A percentile compares a stretch with the other conserved stretches of the same genome.
These are phyloP conservation scores for Exsudoporus frostii DNA, from an alignment of 768 basidiomycete genomes.

Conservation along the genomic window DNA sequence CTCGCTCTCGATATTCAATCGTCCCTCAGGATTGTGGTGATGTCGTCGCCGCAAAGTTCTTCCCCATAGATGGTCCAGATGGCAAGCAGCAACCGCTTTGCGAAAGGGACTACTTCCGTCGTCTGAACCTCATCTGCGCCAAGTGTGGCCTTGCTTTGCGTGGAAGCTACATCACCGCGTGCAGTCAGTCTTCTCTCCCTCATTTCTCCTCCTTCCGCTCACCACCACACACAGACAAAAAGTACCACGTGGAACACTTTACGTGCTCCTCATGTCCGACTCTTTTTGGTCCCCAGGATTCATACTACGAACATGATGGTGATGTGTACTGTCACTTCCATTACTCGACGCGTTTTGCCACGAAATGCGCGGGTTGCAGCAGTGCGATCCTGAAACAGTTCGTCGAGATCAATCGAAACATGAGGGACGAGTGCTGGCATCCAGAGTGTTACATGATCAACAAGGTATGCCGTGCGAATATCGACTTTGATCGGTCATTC, in stretches of 20 bases:
- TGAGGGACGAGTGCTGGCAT: slow-evolving; percentile 99
- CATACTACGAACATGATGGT: slow-evolving; percentile 98
- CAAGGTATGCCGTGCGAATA: slow-evolving; percentile 57
- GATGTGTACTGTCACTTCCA: slow-evolving; percentile 99
- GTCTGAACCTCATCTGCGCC: slow-evolving; percentile 93
- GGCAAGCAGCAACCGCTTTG: slow-evolving; percentile 92
- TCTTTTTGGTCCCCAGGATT: slow-evolving; percentile 96
- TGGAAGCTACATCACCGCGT: slow-evolving; percentile 98
- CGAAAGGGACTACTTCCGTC: slow-evolving; percentile 96
- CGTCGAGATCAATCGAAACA: slow-evolving; percentile 98
- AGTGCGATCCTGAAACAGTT: slow-evolving; percentile 99
- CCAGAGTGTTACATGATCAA: slow-evolving; percentile 99
- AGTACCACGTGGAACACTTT: slow-evolving; percentile 99
- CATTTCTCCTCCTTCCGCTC: slow-evolving; percentile 5
- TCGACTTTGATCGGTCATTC: slow-evolving; percentile 1
- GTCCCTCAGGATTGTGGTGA: slow-evolving; percentile 82
- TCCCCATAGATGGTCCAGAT: slow-evolving; percentile 92
- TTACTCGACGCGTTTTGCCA: slow-evolving; percentile 97
- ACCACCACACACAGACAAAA: slow-evolving; percentile 66
- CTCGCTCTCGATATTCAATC: background rate
- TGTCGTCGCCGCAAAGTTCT: slow-evolving; percentile 97
- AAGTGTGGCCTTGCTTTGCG: slow-evolving; percentile 93
- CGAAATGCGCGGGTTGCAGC: slow-evolving; percentile 96
- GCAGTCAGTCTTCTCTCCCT: slow-evolving; percentile 60
- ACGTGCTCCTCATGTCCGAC: slow-evolving; percentile 96